phyloP scores from a whole-genome alignment of 257 asterid species.

The Plectranthus barbatus region DNA sequence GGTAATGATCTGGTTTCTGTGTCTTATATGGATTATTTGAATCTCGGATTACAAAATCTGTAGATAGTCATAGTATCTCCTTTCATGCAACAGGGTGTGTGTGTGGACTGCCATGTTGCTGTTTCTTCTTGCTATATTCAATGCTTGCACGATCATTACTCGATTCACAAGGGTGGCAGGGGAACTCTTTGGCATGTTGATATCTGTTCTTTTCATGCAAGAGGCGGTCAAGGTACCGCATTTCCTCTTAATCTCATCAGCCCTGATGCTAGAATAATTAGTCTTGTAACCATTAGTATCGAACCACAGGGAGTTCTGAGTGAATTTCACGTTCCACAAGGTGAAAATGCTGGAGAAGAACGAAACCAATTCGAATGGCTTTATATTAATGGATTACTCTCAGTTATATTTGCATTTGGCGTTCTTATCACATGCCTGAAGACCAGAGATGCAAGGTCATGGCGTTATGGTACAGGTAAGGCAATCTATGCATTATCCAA shows the following conservation, averaged over 20 bases:
- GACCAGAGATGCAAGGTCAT: constrained; percentile 45
- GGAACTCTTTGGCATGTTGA: constrained; percentile 89
- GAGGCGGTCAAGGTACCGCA: constrained; percentile 74
- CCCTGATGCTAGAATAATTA: neutral
- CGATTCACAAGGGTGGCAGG: constrained; percentile 92
- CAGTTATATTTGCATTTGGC: constrained; percentile 37
- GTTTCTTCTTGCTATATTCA: constrained; percentile 45
- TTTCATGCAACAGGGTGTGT: constrained; percentile 40
- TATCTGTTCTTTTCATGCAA: constrained; percentile 74
- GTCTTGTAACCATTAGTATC: neutral
- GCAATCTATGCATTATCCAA: neutral
- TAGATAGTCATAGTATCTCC: neutral
- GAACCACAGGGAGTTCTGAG: constrained; percentile 37
- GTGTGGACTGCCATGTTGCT: constrained; percentile 49
- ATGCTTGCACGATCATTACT: constrained; percentile 46
- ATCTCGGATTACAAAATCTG: neutral
- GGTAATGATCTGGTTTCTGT: constrained; percentile 28
- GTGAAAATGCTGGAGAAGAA: constrained; percentile 28
- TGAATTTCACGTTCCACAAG: constrained; percentile 39
- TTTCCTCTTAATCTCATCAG: neutral
- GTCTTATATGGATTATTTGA: neutral
- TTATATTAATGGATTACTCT: constrained; percentile 43
- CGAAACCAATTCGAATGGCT: constrained; percentile 36
- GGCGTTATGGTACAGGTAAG: constrained; percentile 49
- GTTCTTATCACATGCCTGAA: constrained; percentile 38